Evolutionary conservation across 805 yeast genomes (phyloP).

Genomic region (Ogataea pignaliae): DNA sequence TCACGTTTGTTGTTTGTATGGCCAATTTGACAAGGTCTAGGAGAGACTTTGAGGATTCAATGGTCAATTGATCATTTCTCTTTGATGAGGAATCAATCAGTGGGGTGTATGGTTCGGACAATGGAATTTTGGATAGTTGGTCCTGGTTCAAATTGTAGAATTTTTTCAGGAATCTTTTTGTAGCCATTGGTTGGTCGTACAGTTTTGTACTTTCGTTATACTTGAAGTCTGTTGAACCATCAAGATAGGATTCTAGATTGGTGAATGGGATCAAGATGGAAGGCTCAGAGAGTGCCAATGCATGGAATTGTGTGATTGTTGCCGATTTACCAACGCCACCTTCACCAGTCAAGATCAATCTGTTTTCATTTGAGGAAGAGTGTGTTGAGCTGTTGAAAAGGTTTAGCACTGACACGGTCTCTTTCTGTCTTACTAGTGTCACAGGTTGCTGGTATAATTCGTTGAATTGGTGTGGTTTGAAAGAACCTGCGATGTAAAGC

Average conservation of each 20-base stretch:
- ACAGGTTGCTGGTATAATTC: slow-evolving; percentile 62
- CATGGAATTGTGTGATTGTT: slow-evolving; percentile 62
- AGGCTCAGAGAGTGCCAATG: slow-evolving; percentile 38
- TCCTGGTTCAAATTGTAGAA: slow-evolving; percentile 42
- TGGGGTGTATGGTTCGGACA: slow-evolving; percentile 19
- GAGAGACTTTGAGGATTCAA: slow-evolving; percentile 28
- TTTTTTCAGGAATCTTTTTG: slow-evolving; percentile 55
- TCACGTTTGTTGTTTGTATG: slow-evolving; percentile 23
- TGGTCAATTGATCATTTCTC: slow-evolving; percentile 7
- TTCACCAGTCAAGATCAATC: slow-evolving; percentile 59
- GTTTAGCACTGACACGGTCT: slow-evolving; percentile 36
- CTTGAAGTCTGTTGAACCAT: slow-evolving; percentile 70
- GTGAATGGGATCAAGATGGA: slow-evolving; percentile 60
- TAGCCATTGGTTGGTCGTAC: slow-evolving; percentile 77
- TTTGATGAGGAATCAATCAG: slow-evolving; percentile 13
- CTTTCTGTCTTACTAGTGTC: slow-evolving; percentile 50
- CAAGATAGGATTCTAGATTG: slow-evolving; percentile 53
- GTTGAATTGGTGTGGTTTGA: slow-evolving; percentile 62
- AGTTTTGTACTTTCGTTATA: slow-evolving; percentile 42
- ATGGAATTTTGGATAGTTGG: slow-evolving; percentile 29
- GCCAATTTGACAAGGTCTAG: slow-evolving; percentile 38
- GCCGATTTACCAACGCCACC: slow-evolving; percentile 80
- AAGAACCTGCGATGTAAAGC: slow-evolving; percentile 54
- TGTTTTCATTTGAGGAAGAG: slow-evolving; percentile 37
- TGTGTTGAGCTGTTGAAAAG: slow-evolving; percentile 34